Evolutionary conservation across 352 stramenopile genomes (phyloP), one percentile per base, ranked within the genome.

Genomic region (Phytophthora pistaciae): DNA sequence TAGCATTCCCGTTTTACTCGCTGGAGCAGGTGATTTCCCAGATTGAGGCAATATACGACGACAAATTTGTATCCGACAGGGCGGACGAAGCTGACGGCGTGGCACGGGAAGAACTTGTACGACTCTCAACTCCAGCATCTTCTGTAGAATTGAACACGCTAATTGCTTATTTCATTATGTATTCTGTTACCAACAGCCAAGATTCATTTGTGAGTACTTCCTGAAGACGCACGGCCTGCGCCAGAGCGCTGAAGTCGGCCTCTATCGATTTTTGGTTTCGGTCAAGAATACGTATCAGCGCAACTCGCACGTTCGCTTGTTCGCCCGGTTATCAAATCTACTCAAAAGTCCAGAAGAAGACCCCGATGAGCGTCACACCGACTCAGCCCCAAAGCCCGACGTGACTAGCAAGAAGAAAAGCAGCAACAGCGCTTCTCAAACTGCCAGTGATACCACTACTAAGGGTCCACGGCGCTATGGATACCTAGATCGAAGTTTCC

Each of bases 1-100:
- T 93, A n/a, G 82, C 83, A 18, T 91, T 93, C 33, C 83, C 80
- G 4, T 91, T 91, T 42, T 91, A 91, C 53, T 68, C 75, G 33
- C 61, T 91, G 3, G 75, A 81, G 21, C 53, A 81, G 0, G 80
- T 92, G 8, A 78, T 91, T 18, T 29, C 67, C 11, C 82, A 84
- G 53, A 91, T 94, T 33, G 87, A 94, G 65, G 60, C 55, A 16
- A 90, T 94, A n/a, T 94, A 93, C 58, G 80, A 94, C 60, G 85
- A 92, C 71, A 94, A 94, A 60, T 88, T 89, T 21, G 67, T 59
- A 7, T 91, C 83, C 3, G 87, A 94, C 44, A 71, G 74, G 53
- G 75, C 67, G 5, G 87, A 94, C 52, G 78, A 84, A 62, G 74
- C 79, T 0, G 87, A 94, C 29, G 85, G 87, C 20, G 84, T 92